Percentiles rank a stretch among this genome's conserved stretches.
These are phyloP conservation scores for Trichothecium sympodiale DNA, from an alignment of 2,329 filamentous ascomycete genomes.

Conservation along the genomic window DNA sequence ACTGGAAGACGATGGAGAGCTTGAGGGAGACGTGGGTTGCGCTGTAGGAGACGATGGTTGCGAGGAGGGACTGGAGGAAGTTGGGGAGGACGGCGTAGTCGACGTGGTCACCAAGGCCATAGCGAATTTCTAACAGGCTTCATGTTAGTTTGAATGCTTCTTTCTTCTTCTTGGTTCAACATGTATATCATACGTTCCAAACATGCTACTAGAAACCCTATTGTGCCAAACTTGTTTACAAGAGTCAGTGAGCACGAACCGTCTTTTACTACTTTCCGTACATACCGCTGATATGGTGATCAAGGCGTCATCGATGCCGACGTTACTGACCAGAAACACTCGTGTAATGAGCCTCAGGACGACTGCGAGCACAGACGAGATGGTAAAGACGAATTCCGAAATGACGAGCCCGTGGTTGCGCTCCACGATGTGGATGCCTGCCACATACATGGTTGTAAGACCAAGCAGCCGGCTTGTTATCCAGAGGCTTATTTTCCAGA, in stretches of 20 bases:
- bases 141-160: too few species aligned
- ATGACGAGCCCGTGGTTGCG: conserved; percentile 9
- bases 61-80: conserved; percentile 12
- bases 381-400: conserved; percentile 9
- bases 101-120: conserved; percentile 11
- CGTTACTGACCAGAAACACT: conserved; percentile 5
- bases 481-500: too few species aligned
- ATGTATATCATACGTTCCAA: conserved; percentile 8
- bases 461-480: too few species aligned
- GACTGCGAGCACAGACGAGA: conserved; percentile 7
- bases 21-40: conserved; percentile 14
- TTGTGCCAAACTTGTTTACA: conserved; percentile 9
- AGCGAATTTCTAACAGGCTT: conserved; percentile 14
- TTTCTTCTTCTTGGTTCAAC: too few species aligned
- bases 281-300: conserved; percentile 8
- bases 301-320: conserved; percentile 5
- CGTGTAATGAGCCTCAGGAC: conserved; percentile 8
- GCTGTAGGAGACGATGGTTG: conserved; percentile 14
- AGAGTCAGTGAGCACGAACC: background rate
- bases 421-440: conserved; percentile 6
- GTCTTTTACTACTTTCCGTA: too few species aligned
- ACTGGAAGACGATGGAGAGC: conserved; percentile 17
- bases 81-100: conserved; percentile 6
- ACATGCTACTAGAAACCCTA: conserved; percentile 9
- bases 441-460: conserved; percentile 9